Evolutionary conservation across 2,329 filamentous ascomycete species (phyloP).

Genomic region (Penicillium freii): DNA sequence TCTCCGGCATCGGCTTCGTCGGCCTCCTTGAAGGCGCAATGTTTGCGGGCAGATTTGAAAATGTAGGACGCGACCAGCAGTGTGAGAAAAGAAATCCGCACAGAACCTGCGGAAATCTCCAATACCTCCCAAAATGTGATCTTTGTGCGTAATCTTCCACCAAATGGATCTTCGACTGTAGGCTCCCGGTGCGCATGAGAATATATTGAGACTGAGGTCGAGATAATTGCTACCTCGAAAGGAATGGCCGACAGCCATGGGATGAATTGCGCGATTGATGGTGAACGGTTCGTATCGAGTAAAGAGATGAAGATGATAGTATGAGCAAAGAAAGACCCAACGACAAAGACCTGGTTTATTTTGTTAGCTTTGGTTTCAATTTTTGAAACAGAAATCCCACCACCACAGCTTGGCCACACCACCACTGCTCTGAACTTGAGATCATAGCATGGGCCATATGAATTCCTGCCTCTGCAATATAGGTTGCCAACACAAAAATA

Average conservation of each 20-base stretch:
- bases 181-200: conserved; percentile 65
- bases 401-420: conserved; percentile 75
- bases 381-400: conserved; percentile 51
- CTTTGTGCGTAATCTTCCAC: conserved; percentile 40
- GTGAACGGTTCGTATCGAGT: conserved; percentile 77
- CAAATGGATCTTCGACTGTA: conserved; percentile 48
- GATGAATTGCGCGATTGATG: conserved; percentile 73
- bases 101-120: conserved; percentile 51
- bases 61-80: conserved; percentile 61
- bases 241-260: conserved; percentile 74
- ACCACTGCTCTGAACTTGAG: conserved; percentile 66
- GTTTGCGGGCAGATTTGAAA: conserved; percentile 33
- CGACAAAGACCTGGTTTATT: conserved; percentile 69
- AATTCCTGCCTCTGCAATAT: conserved; percentile 70
- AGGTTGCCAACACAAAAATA: conserved; percentile 67
- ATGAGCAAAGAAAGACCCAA: conserved; percentile 82
- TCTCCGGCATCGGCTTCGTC: not conserved
- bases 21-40: not conserved
- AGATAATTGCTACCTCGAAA: conserved; percentile 71
- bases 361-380: conserved; percentile 15
- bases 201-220: conserved; percentile 66
- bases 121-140: conserved; percentile 4
- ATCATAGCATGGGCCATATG: conserved; percentile 72
- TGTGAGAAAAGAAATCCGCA: conserved; percentile 66
- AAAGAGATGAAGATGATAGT: conserved; percentile 81